phyloP scores from a whole-genome alignment of 805 yeast species.

The Cyberlindnera euphorbiae region DNA sequence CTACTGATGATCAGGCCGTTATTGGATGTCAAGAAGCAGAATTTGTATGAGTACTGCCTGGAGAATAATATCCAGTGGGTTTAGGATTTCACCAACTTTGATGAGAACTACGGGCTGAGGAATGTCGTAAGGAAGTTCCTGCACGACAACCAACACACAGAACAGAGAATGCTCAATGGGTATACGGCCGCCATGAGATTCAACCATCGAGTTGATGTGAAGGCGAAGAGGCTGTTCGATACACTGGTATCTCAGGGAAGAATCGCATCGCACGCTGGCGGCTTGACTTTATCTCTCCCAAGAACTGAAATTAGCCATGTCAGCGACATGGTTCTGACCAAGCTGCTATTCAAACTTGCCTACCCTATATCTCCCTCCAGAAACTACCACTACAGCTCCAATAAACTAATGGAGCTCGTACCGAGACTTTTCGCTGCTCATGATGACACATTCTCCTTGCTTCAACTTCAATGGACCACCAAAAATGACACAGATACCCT shows the following conservation, averaged over 20 bases:
- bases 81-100: constrained; percentile 61
- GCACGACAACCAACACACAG: constrained; percentile 13
- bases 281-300: constrained; percentile 18
- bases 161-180: constrained; percentile 9
- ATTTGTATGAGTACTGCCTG: constrained; percentile 43
- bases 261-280: background rate
- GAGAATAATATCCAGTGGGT: constrained; percentile 48
- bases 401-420: constrained; percentile 12
- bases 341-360: constrained; percentile 24
- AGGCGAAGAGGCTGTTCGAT: constrained; percentile 9
- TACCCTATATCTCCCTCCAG: constrained; percentile 27
- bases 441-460: constrained; percentile 17
- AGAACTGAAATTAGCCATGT: constrained; percentile 11
- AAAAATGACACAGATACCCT: constrained; percentile 1
- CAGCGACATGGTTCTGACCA: constrained; percentile 21
- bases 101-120: constrained; percentile 45
- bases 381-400: constrained; percentile 23
- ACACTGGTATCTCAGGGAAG: background rate
- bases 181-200: constrained; percentile 20
- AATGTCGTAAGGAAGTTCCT: constrained; percentile 45
- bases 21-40: constrained; percentile 38
- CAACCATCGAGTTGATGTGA: constrained; percentile 16
- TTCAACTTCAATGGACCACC: constrained; percentile 22
- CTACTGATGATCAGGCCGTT: constrained; percentile 47
- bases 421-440: constrained; percentile 6